phyloP scores from a whole-genome alignment of 2,329 filamentous ascomycete species.

The Phialocephala subalpina region DNA sequence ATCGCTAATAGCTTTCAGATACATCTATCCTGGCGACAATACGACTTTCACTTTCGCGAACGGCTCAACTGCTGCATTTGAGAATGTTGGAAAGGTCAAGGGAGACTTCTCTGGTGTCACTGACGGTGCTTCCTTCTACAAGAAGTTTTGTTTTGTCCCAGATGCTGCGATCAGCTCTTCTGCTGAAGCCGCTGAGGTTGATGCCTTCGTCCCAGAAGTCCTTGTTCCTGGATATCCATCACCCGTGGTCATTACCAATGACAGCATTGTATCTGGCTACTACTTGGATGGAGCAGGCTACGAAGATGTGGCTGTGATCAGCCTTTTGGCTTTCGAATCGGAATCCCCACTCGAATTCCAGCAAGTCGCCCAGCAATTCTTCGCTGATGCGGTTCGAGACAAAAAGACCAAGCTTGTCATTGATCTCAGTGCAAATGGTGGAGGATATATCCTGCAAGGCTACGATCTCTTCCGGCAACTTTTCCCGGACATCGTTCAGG shows the following conservation, averaged over 20 bases:
- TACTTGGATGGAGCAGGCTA: conserved; percentile 40
- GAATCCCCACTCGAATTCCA: conserved; percentile 40
- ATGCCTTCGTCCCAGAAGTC: conserved; percentile 12
- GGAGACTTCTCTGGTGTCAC: conserved; percentile 43
- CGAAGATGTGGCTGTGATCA: conserved; percentile 43
- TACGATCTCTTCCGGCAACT: conserved; percentile 57
- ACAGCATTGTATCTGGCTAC: conserved; percentile 40
- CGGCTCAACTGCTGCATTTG: conserved; percentile 44
- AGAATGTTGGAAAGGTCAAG: conserved; percentile 48
- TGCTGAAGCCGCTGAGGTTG: conserved; percentile 12
- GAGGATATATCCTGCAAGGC: conserved; percentile 58
- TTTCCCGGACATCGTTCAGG: conserved; percentile 44
- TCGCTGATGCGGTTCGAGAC: conserved; percentile 52
- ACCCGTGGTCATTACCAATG: conserved; percentile 37
- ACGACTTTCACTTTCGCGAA: conserved; percentile 51
- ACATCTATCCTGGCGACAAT: conserved; percentile 49
- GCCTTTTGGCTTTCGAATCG: conserved; percentile 39
- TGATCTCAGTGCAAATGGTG: conserved; percentile 67
- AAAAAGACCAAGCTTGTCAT: conserved; percentile 68
- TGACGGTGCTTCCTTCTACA: conserved; percentile 40
- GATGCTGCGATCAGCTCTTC: background rate
- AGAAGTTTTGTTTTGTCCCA: conserved; percentile 34
- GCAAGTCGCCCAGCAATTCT: conserved; percentile 46
- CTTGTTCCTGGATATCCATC: conserved; percentile 38
- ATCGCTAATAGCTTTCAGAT: conserved; percentile 26